These are phyloP conservation scores for Kwoniella botswanensis DNA, from an alignment of 768 basidiomycete species.

Conservation along the genomic window DNA sequence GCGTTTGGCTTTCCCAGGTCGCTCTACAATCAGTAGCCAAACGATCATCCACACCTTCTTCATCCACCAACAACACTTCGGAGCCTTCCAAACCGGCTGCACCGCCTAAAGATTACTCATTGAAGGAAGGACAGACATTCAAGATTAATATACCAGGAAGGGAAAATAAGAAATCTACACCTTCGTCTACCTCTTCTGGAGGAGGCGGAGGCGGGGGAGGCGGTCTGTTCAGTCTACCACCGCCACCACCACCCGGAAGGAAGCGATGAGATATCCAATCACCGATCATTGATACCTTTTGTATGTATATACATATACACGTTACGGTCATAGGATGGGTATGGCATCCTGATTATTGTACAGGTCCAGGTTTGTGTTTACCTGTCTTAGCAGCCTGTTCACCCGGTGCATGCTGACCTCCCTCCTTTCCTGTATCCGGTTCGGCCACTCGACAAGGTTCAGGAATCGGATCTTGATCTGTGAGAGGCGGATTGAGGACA, in stretches of 20 bases:
- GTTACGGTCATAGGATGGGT: too few relatives aligned
- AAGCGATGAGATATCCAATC: slow-evolving; percentile 16
- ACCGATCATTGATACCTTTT: too few relatives aligned
- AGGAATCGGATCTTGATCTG: slow-evolving; percentile 52
- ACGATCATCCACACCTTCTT: slow-evolving; percentile 61
- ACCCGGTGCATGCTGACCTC: slow-evolving; percentile 23
- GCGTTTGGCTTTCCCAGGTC: slow-evolving; percentile 60
- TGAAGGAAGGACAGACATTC: slow-evolving; percentile 95
- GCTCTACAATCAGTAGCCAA: slow-evolving; percentile 60
- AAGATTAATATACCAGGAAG: slow-evolving; percentile 82
- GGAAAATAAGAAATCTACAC: slow-evolving; percentile 36
- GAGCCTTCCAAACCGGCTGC: slow-evolving; percentile 76
- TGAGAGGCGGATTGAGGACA: slow-evolving; percentile 61
- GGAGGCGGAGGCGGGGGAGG: slow-evolving; percentile 33
- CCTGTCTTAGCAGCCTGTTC: slow-evolving; percentile 25
- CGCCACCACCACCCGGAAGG: slow-evolving; percentile 48
- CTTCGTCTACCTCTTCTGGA: slow-evolving; percentile 11
- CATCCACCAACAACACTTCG: slow-evolving; percentile 56
- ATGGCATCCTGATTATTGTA: slow-evolving; percentile 1
- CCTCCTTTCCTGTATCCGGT: slow-evolving; percentile 1
- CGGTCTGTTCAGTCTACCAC: slow-evolving; percentile 51
- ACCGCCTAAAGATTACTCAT: slow-evolving; percentile 88
- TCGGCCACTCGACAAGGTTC: slow-evolving; percentile 40
- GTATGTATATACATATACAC: background rate
- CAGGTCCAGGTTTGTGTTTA: slow-evolving; percentile 21